Evolutionary conservation across 495 filamentous ascomycete genomes (phyloP), one percentile per base, ranked within the genome.

Genomic region (Wilcoxina mikolae): DNA sequence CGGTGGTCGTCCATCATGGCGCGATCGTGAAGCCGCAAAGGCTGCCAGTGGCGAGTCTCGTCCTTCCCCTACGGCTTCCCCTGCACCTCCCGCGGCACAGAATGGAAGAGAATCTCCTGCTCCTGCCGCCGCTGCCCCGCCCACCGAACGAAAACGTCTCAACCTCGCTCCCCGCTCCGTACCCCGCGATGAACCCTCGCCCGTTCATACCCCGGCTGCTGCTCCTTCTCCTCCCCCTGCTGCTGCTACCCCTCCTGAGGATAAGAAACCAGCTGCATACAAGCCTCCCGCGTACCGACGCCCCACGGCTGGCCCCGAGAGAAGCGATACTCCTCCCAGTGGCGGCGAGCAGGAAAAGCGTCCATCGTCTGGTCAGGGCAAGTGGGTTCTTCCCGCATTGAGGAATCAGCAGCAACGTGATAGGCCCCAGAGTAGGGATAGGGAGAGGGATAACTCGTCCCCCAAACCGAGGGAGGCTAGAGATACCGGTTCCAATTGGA

Each of bases 11-110:
- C 33, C 35, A 2, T 1, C 22, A 26, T 65, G 62, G 61, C 62
- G 62, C 53, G 62, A 65, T 9, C 62, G 62, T 48, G 52, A 27
- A n/a, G 60, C 60, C 26, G 54, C 51, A 15, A 65, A 64, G 35
- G 39, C 17, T 22, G 46, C 60, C 23, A 41, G 29, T n/a, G 64
- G 56, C 49, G 31, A 39, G 9, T 53, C 52, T 24, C 35, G 46
- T 42, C 50, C 60, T 27, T 54, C 66, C 27, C 38, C 59, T 11
- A 53, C 66, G 31, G 63, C 56, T 18, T 50, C 63, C 27, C 26
- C 45, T 54, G 35, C 58, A 20, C 27, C 49, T 38, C n/a, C 60
- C 9, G 41, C 27, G 49, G 26, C 26, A 9, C 46, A 9, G 10
- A 23, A 9, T 17, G 64, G 57, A 41, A 20, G 43, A 3, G 47